A percentile compares a stretch with the other conserved stretches of the same genome.
Conservation (phyloP, 768 basidiomycete genomes). For the Hebeloma cylindrosporum region DNA sequence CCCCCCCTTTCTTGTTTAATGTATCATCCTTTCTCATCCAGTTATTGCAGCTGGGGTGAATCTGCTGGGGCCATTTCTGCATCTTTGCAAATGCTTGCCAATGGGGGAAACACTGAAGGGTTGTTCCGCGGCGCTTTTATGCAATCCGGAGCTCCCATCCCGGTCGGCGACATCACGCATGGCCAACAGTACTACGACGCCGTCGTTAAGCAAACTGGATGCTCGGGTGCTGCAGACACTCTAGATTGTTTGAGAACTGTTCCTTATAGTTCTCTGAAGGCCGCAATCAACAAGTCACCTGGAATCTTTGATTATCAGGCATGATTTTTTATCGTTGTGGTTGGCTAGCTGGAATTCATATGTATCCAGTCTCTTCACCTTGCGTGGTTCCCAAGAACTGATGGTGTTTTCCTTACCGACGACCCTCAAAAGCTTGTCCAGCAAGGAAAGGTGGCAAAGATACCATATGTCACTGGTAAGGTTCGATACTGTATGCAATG, state of each 20-base stretch:
- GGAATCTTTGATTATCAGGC: conserved; percentile 42
- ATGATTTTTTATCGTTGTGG: neutral
- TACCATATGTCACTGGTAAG: conserved; percentile 49
- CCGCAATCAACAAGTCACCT: conserved; percentile 41
- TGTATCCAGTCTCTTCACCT: conserved; percentile 39
- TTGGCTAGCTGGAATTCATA: neutral
- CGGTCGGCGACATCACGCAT: conserved; percentile 40
- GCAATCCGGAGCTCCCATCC: conserved; percentile 49
- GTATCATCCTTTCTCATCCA: neutral
- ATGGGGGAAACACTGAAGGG: conserved; percentile 43
- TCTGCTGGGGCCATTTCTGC: conserved; percentile 55
- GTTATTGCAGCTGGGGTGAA: conserved; percentile 36
- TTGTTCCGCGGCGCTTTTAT: conserved; percentile 52
- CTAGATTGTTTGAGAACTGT: conserved; percentile 41
- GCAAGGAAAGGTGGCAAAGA: conserved; percentile 44
- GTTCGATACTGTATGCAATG: no score
- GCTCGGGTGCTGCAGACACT: conserved; percentile 35
- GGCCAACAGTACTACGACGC: conserved; percentile 48
- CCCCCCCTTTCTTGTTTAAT: neutral
- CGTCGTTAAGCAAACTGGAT: conserved; percentile 36
- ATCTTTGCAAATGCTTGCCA: conserved; percentile 48
- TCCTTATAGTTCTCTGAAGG: conserved; percentile 35
- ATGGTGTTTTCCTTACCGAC: conserved; percentile 49
- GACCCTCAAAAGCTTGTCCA: conserved; percentile 43
- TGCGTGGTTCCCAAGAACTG: conserved; percentile 50